Conservation (phyloP, 306 rosid species). For the Quercus bicolor region DNA sequence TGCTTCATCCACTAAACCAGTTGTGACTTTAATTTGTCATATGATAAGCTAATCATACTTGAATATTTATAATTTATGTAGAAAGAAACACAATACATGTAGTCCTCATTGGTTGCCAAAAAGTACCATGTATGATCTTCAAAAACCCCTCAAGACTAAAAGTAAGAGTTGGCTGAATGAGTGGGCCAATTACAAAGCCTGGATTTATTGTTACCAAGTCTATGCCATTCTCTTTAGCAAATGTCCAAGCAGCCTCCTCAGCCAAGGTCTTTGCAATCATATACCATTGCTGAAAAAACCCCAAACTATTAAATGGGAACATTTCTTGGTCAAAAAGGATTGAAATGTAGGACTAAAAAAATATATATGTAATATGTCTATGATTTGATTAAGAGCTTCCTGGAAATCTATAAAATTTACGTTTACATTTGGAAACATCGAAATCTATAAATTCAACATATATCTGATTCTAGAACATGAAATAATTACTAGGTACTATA, state of each 20-base stretch:
- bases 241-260: constrained; percentile 38
- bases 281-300: constrained; percentile 17
- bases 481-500: not conserved
- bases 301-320: not conserved
- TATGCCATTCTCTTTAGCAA: constrained; percentile 16
- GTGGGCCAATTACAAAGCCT: constrained; percentile 15
- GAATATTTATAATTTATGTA: too few relatives aligned
- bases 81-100: not conserved
- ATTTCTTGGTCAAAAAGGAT: not conserved
- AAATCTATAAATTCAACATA: not conserved
- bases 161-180: constrained; percentile 22
- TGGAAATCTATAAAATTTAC: not conserved
- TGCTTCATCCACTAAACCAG: too few relatives aligned
- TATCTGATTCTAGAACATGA: not conserved
- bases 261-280: constrained; percentile 25
- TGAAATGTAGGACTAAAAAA: not conserved
- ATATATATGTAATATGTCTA: not conserved
- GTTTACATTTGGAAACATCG: not conserved
- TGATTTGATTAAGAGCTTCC: not conserved
- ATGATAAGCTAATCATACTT: too few relatives aligned
- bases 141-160: not conserved
- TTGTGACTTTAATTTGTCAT: too few relatives aligned
- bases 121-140: not conserved
- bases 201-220: constrained; percentile 25
- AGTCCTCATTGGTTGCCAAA: not conserved